Percentiles rank a stretch among this genome's conserved stretches.
These are phyloP conservation scores for Pythium myriotylum DNA, from an alignment of 352 stramenopile species.

Conservation along the genomic window DNA sequence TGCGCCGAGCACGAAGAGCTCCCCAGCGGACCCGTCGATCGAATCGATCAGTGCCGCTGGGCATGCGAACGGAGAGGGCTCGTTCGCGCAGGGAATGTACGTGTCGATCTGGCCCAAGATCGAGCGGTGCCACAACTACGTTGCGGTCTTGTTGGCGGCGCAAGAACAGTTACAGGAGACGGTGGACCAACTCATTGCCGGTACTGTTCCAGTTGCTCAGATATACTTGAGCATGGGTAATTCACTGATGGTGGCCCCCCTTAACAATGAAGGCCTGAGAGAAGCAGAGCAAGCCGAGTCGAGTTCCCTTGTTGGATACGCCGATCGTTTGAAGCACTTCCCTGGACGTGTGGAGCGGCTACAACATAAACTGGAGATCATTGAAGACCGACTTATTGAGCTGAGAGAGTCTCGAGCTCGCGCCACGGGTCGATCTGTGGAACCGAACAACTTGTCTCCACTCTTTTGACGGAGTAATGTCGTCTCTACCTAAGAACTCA, in stretches of 20 bases:
- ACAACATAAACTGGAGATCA: constrained; percentile 70
- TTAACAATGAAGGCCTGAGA: constrained; percentile 41
- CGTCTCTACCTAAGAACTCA: too few relatives aligned
- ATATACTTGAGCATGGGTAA: too few relatives aligned
- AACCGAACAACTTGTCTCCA: constrained; percentile 30
- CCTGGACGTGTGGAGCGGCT: constrained; percentile 61
- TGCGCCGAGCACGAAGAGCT: constrained; percentile 1
- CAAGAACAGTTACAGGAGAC: constrained; percentile 76
- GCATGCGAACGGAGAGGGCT: constrained; percentile 13
- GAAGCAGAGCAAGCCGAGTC: constrained; percentile 61
- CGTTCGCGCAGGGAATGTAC: constrained; percentile 80
- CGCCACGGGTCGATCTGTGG: constrained; percentile 2
- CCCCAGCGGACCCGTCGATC: background rate
- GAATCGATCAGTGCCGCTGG: too few relatives aligned
- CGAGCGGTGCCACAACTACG: constrained; percentile 79
- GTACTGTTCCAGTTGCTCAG: constrained; percentile 27
- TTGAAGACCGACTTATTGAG: constrained; percentile 61
- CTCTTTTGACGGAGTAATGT: constrained; percentile 42
- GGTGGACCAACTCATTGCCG: constrained; percentile 58
- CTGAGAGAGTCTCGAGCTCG: constrained; percentile 60
- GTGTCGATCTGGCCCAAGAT: constrained; percentile 84
- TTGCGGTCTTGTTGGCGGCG: constrained; percentile 63
- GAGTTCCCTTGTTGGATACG: constrained; percentile 68
- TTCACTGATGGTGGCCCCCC: too few relatives aligned
- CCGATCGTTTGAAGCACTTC: constrained; percentile 72